Evolutionary conservation across 257 asterid species (phyloP).

Genomic region (Primulina tabacum): DNA sequence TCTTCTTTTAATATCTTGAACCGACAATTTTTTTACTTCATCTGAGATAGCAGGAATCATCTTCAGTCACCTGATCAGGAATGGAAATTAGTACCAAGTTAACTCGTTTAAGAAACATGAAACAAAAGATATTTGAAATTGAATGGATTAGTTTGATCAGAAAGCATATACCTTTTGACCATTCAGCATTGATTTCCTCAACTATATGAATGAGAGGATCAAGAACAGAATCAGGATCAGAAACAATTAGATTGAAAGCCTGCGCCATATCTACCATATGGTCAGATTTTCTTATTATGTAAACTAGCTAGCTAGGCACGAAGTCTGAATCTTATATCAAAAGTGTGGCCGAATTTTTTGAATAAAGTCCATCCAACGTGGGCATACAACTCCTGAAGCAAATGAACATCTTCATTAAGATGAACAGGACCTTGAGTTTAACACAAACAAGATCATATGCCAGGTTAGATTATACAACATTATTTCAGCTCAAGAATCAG

Average conservation of each 20-base stretch:
- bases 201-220: constrained; percentile 45
- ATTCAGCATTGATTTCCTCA: constrained; percentile 46
- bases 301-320: neutral
- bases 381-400: constrained; percentile 41
- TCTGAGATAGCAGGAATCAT: constrained; percentile 47
- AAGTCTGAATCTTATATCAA: constrained; percentile 35
- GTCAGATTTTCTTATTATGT: neutral
- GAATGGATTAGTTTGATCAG: neutral
- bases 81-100: neutral
- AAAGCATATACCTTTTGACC: constrained; percentile 39
- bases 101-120: neutral
- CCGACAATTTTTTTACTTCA: constrained; percentile 40
- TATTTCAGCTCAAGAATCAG: too few species aligned
- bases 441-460: neutral
- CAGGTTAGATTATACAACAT: too few species aligned
- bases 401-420: neutral
- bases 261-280: constrained; percentile 6
- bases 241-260: constrained; percentile 51
- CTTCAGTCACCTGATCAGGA: constrained; percentile 15
- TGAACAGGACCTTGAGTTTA: neutral
- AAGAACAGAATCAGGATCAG: constrained; percentile 50
- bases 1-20: constrained; percentile 42
- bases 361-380: constrained; percentile 56
- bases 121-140: neutral
- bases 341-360: constrained; percentile 53